Evolutionary conservation across 345 rosid genomes (phyloP), one percentile per base, ranked within the genome.

Genomic region (Eucalyptus viminalis): DNA sequence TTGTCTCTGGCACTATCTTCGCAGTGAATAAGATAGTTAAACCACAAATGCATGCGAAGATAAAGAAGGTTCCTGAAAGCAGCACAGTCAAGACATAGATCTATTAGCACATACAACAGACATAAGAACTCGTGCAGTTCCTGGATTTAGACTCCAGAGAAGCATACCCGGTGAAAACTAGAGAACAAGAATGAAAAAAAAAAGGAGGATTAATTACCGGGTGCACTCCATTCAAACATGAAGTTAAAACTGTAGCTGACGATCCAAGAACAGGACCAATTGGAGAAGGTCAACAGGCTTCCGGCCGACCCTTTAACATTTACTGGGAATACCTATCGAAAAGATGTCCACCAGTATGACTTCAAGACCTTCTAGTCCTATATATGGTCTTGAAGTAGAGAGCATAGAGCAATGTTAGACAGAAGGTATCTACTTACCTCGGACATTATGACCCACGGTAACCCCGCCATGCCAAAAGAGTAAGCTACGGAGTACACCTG

Each of bases 1-100:
- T 94, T 11, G 96, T 96, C 93, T 96, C 98, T 9, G 95, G 95
- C n/a, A 95, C 95, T 86, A 93, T 34, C 89, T 88, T 90, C 80
- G 92, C 92, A 5, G 92, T 88, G 87, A 95, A 95, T 31, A 91
- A 11, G 37, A 93, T 87, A 37, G 94, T 89, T 45, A 83, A 51
- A 19, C 87, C 93, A 49, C 91, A 91, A 6, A 93, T 34, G 60
- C 85, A 89, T 8, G 92, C 90, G 27, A 92, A 95, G 43, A 94
- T 62, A 85, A 91, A 60, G 86, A 94, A 92, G 31, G 91, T 90
- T 31, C 94, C 94, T 94, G 94, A 89, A 90, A 89, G 37, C 53
- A 81, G 21, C 29, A 40, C 2, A 2, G 83, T 21, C 83, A 21
- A 40, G 47, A 21, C 44, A 76, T 76, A 76, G 5, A 76, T 5